phyloP scores from a whole-genome alignment of 108 stramenopile genomes.

The Skeletonema costatum region DNA sequence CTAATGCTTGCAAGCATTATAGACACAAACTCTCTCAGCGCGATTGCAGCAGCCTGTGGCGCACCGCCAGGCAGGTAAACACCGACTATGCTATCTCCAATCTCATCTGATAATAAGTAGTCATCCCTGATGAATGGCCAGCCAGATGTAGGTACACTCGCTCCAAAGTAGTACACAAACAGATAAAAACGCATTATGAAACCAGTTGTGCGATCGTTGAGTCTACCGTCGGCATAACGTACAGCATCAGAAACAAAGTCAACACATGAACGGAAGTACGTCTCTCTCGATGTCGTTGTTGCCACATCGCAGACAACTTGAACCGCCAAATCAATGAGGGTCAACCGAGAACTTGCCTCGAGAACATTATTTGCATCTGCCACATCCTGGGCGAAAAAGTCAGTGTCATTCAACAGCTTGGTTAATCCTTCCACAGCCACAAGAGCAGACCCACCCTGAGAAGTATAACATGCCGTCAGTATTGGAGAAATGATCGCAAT shows the following conservation, averaged over 20 bases:
- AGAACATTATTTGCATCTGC: slow-evolving; percentile 16
- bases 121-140: slow-evolving; percentile 42
- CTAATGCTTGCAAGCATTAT: slow-evolving; percentile 41
- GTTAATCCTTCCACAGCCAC: slow-evolving; percentile 81
- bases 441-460: slow-evolving; percentile 82
- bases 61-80: slow-evolving; percentile 68
- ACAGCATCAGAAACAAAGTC: slow-evolving; percentile 82
- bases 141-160: slow-evolving; percentile 57
- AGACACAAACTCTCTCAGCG: slow-evolving; percentile 70
- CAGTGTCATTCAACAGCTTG: slow-evolving; percentile 62
- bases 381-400: slow-evolving; percentile 75
- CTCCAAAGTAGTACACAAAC: slow-evolving; percentile 86
- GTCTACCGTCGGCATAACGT: slow-evolving; percentile 62
- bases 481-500: slow-evolving; percentile 73
- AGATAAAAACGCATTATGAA: slow-evolving; percentile 80
- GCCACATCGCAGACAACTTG: slow-evolving; percentile 90
- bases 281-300: slow-evolving; percentile 73
- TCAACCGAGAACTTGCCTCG: slow-evolving; percentile 51
- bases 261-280: slow-evolving; percentile 67
- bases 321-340: slow-evolving; percentile 75
- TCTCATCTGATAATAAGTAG: slow-evolving; percentile 25
- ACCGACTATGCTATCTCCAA: slow-evolving; percentile 8
- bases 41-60: slow-evolving; percentile 74
- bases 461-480: slow-evolving; percentile 87
- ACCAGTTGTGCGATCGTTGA: slow-evolving; percentile 78